Evolutionary conservation across 805 yeast species (phyloP).

Genomic region (Saccharomycopsis sp.): DNA sequence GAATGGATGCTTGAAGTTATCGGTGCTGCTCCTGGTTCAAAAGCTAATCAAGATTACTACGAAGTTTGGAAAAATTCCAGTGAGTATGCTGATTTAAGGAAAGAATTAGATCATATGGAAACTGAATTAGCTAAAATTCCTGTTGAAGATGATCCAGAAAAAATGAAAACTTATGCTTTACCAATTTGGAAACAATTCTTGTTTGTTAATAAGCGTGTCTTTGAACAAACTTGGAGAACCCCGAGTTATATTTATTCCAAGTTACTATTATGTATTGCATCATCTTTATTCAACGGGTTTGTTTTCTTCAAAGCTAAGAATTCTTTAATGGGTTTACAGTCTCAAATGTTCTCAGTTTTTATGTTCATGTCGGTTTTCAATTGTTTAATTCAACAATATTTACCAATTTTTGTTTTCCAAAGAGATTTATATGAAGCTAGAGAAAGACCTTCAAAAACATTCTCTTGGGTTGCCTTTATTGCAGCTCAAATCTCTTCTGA

Average conservation of each 20-base stretch:
- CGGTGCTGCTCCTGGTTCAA: conserved; percentile 75
- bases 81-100: conserved; percentile 39
- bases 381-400: conserved; percentile 50
- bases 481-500: conserved; percentile 44
- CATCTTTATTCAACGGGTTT: conserved; percentile 57
- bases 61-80: conserved; percentile 47
- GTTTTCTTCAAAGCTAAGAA: conserved; percentile 54
- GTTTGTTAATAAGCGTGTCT: conserved; percentile 40
- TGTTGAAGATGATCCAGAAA: conserved; percentile 22
- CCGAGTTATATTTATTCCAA: conserved; percentile 51
- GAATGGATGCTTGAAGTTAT: conserved; percentile 65
- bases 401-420: conserved; percentile 48
- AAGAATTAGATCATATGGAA: conserved; percentile 47
- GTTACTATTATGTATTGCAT: conserved; percentile 37
- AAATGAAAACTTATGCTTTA: conserved; percentile 34
- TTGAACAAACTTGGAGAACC: conserved; percentile 56
- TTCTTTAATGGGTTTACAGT: conserved; percentile 53
- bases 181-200: conserved; percentile 30
- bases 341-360: conserved; percentile 51
- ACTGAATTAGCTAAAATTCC: conserved; percentile 30
- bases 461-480: conserved; percentile 54
- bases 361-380: conserved; percentile 43
- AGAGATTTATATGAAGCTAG: conserved; percentile 61
- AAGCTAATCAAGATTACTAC: conserved; percentile 47
- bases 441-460: conserved; percentile 64